These are phyloP conservation scores for Euphrasia arctica DNA, from an alignment of 305 asterid genomes.

Conservation along the genomic window DNA sequence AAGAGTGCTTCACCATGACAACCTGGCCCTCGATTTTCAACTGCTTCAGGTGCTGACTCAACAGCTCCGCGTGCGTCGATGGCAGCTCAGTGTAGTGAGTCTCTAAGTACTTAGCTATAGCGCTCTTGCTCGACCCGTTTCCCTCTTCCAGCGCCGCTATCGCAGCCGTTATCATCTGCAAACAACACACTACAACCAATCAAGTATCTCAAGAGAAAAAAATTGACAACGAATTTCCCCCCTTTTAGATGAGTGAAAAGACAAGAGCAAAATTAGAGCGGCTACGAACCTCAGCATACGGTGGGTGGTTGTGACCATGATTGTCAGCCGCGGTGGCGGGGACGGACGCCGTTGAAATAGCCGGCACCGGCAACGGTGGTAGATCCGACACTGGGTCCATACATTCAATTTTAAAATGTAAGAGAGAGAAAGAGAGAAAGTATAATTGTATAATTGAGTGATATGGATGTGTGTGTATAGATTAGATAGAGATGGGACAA, in stretches of 20 bases:
- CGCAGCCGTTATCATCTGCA: conserved; percentile 74
- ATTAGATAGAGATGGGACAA: too few relatives aligned
- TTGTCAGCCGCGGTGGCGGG: conserved; percentile 25
- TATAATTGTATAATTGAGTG: too few relatives aligned
- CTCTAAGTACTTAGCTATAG: conserved; percentile 63
- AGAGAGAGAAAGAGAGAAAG: conserved; percentile 6
- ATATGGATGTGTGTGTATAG: too few relatives aligned
- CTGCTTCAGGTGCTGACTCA: conserved; percentile 55
- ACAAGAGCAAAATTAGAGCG: background rate
- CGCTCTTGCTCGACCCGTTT: conserved; percentile 71
- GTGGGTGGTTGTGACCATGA: conserved; percentile 40
- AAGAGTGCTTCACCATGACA: conserved; percentile 66
- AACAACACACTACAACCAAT: conserved; percentile 15
- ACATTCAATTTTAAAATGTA: conserved; percentile 25
- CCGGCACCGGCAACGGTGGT: conserved; percentile 27
- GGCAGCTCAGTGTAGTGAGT: conserved; percentile 46
- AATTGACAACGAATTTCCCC: background rate
- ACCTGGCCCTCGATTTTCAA: conserved; percentile 52
- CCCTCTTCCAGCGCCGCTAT: conserved; percentile 58
- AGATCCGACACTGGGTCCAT: conserved; percentile 55
- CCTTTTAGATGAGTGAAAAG: background rate
- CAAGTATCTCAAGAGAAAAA: background rate
- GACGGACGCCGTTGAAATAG: conserved; percentile 24
- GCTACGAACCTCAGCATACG: conserved; percentile 53
- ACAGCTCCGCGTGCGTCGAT: conserved; percentile 43